Base-by-base conservation (phyloP, 2,329 filamentous ascomycete species). In the Canariomyces notabilis region DNA sequence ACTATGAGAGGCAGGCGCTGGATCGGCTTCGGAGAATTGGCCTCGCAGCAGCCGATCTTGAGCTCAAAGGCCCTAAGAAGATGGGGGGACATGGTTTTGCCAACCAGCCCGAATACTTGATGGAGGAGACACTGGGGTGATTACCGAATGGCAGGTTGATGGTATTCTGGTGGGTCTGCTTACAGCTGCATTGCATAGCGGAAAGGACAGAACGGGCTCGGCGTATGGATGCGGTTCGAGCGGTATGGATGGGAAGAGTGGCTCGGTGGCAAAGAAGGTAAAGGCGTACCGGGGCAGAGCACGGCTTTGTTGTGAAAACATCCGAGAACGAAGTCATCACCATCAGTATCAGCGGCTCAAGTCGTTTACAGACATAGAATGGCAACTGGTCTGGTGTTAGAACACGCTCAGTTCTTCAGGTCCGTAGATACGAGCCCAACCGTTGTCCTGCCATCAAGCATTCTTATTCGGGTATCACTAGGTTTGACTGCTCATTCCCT, bases 1-100 rank as follows among this genome's bases (percentile, higher is more conserved):
- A 77, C 21, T 93, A 93, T 59, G 83, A 90, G 59, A 76, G 79
- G 40, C 84, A 88, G 51, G 80, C 90, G 5, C 76, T 87, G 42
- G 75, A 94, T 55, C 81, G 88, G 35, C 73, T 97, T 42, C 74
- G 90, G 42, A 80, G 85, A 37, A 82, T 95, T 60, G 89, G 85
- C 55, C 78, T 95, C 49, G 65, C 83, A 4, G 78, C 83, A 21
- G 85, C 88, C 0, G 85, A 87, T 6, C 71, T 96, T 21, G 87
- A 94, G 54, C 75, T 90, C 20, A 76, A 72, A 53, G 64, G 62
- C 2, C 38, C 41, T 9, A 45, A 42, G 37, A 51, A 54, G 22
- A 34, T 35, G 37, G 35, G 31, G 26, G 19, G n/a, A 5, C 23
- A 43, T 21, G 38, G 20, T 4, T 26, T 50, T 18, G 21, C 15